These are phyloP conservation scores for Seiridium unicorne DNA, from an alignment of 2,329 filamentous ascomycete species.

Conservation along the genomic window DNA sequence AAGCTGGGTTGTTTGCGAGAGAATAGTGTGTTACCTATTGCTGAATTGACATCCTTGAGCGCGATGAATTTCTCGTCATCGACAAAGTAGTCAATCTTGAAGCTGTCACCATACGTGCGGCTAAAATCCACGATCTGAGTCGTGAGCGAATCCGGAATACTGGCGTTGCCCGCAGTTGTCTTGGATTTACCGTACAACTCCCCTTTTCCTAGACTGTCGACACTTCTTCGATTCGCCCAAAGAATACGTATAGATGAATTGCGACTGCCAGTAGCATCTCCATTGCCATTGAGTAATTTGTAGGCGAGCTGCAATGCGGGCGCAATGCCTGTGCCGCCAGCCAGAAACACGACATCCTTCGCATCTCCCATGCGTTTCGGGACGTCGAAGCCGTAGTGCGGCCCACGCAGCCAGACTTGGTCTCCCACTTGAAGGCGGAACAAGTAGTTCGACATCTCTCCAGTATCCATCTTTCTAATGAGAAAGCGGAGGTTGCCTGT, in stretches of 20 bases:
- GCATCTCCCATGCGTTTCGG: constrained; percentile 28
- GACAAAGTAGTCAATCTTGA: constrained; percentile 73
- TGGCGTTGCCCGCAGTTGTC: background rate
- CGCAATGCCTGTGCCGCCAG: constrained; percentile 89
- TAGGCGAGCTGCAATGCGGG: constrained; percentile 80
- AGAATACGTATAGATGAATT: constrained; percentile 65
- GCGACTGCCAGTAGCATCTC: constrained; percentile 15
- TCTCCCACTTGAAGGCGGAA: constrained; percentile 61
- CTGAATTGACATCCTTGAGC: constrained; percentile 43
- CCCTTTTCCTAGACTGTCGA: constrained; percentile 63
- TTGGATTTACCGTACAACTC: constrained; percentile 40
- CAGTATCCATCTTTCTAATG: constrained; percentile 73
- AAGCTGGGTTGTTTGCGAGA: background rate
- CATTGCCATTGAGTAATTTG: constrained; percentile 48
- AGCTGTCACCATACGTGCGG: constrained; percentile 47
- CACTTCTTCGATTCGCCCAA: constrained; percentile 73
- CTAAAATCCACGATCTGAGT: constrained; percentile 63
- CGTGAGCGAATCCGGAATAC: constrained; percentile 19
- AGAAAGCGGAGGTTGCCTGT: constrained; percentile 63
- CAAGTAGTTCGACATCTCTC: constrained; percentile 85
- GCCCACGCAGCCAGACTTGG: constrained; percentile 74
- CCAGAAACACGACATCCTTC: constrained; percentile 74
- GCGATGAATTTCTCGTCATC: constrained; percentile 76
- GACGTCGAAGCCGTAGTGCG: constrained; percentile 66
- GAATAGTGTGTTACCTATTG: constrained; percentile 21